Conservation (phyloP, 352 stramenopile species). For the Globisporangium splendens region DNA sequence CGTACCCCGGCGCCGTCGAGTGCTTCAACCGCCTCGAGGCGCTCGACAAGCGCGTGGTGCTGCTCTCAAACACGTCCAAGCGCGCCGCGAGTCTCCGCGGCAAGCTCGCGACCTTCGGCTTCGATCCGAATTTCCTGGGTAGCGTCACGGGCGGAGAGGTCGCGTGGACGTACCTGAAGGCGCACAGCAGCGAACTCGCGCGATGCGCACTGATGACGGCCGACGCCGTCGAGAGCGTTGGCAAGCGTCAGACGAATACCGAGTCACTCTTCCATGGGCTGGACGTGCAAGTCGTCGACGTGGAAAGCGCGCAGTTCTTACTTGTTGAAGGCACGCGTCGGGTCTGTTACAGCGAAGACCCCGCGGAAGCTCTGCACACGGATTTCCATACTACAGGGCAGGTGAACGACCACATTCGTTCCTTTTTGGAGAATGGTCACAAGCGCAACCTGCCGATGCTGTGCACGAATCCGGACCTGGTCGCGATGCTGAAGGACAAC, state of each 20-base stretch:
- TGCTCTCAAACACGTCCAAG: constrained; percentile 90
- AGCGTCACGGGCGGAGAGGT: constrained; percentile 55
- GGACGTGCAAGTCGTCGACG: constrained; percentile 32
- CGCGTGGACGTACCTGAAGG: constrained; percentile 36
- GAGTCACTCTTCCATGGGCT: constrained; percentile 52
- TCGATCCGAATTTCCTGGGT: constrained; percentile 49
- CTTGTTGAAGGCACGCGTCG: constrained; percentile 55
- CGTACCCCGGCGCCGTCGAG: constrained; percentile 59
- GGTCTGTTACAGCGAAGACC: constrained; percentile 43
- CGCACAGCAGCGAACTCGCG: constrained; percentile 19
- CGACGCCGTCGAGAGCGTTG: constrained; percentile 26
- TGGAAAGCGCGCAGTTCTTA: constrained; percentile 46
- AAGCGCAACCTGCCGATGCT: constrained; percentile 66
- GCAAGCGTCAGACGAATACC: constrained; percentile 25
- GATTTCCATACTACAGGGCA: constrained; percentile 44
- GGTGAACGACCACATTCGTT: constrained; percentile 28
- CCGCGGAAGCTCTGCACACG: constrained; percentile 27
- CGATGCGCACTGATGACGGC: constrained; percentile 42
- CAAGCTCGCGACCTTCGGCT: constrained; percentile 67
- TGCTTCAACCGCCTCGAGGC: constrained; percentile 56
- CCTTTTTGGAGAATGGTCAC: constrained; percentile 49
- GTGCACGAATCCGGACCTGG: constrained; percentile 87
- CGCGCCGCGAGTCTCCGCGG: constrained; percentile 38
- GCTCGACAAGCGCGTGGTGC: constrained; percentile 68
- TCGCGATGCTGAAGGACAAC: constrained; percentile 62